A percentile compares a stretch with the other conserved stretches of the same genome.
Evolutionary conservation across 106 monocot species (phyloP).

Genomic region (Allium sativum): DNA sequence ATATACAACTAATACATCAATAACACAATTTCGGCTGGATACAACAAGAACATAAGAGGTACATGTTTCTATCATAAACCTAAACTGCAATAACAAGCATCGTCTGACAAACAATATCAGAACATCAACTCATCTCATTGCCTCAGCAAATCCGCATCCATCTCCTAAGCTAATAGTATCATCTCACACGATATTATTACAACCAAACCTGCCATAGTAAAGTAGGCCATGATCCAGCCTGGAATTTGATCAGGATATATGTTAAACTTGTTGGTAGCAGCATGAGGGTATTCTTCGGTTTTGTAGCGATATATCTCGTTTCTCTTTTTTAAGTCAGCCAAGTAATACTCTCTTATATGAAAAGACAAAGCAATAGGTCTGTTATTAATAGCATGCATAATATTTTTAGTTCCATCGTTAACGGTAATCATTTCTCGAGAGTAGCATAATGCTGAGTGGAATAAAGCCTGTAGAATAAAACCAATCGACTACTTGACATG

Average conservation of each 20-base stretch:
- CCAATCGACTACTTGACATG: background rate
- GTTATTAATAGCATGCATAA: slow-evolving; percentile 68
- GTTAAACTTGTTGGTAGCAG: slow-evolving; percentile 33
- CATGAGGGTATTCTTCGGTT: slow-evolving; percentile 71
- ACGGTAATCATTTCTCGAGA: slow-evolving; percentile 66
- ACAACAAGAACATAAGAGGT: no score
- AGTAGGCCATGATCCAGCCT: slow-evolving; percentile 92
- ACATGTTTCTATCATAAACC: no score
- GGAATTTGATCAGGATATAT: slow-evolving; percentile 67
- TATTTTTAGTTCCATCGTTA: slow-evolving; percentile 66
- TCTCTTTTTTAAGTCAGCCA: slow-evolving; percentile 83
- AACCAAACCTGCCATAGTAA: slow-evolving; percentile 97
- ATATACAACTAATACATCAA: no score
- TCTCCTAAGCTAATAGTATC: no score
- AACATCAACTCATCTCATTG: no score
- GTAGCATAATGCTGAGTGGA: slow-evolving; percentile 82
- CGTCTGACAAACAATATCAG: no score
- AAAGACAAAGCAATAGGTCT: slow-evolving; percentile 83
- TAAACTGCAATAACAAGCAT: no score
- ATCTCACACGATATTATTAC: no score
- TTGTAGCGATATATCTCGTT: slow-evolving; percentile 93
- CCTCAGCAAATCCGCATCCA: no score
- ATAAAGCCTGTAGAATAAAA: slow-evolving; percentile 49
- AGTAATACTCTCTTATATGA: slow-evolving; percentile 88
- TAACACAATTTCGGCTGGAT: no score